Base-by-base conservation (phyloP, 257 asterid genomes). In the Phtheirospermum japonicum region DNA sequence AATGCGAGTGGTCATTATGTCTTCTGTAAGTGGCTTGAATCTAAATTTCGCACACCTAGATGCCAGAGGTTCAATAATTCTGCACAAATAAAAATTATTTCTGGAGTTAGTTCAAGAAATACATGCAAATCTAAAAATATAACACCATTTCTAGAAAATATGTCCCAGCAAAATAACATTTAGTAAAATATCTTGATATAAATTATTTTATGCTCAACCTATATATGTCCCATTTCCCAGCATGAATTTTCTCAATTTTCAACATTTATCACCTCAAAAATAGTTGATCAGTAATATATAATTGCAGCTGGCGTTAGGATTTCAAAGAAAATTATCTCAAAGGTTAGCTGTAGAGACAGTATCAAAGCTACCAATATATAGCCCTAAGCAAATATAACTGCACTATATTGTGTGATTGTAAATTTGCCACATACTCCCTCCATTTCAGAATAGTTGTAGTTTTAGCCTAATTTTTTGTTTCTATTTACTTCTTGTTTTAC, bases 31-130 rank as follows among this genome's bases (percentile, higher is more conserved):
- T 57, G 99, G 94, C 82, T 89, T 92, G 85, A 92, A 92, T 74
- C 99, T 83, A 77, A 89, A 92, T 71, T 92, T 92, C 0, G 99
- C 97, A 76, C 97, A 92, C 82, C 99, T 83, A 64, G 99, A 92
- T 61, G 97, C 96, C 61, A 89, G 99, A 50, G 99, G 97, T 78
- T 92, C 99, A 55, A 92, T 89, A 59, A 92, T 89, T 80, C 97
- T 92, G 79, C 43, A 68, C 17, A 66, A 55, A 32, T 51, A 33
- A 14, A 39, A 66, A 36, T 55, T 30, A 39, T 60, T 46, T 53
- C 54, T 50, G 52, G 59, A 14, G 71, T 70, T 73, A 72, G 70
- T 36, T 63, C 55, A 3, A 10, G 14, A 40, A 40, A 6, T 2
- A 46, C 9, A 4, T 46, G 53, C 53, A 46, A 49, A 17, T 8